Base-by-base conservation (phyloP, 495 filamentous ascomycete genomes). In the Penicillium silybi region DNA sequence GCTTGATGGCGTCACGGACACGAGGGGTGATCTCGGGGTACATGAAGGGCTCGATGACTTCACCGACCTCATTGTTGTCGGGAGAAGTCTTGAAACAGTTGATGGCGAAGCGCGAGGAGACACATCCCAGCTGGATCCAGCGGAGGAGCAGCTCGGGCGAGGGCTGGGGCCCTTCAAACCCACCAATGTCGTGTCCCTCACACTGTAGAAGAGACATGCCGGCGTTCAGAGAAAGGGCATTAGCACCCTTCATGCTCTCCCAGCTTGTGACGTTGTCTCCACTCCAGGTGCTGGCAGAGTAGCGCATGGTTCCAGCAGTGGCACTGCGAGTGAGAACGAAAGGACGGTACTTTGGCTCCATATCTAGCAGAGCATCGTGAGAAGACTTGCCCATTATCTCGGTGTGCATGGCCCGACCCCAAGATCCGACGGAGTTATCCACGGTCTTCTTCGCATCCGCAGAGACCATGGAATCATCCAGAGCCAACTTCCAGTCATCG, bases 41-140 rank as follows among this genome's bases (percentile, higher is more conserved):
- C 82, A 86, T 85, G 80, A 81, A 87, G 2, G 84, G 84, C 64
- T 86, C 84, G 49, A 87, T 88, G 10, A 88, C 83, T 5, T 86
- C 84, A 13, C 84, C 84, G 48, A 82, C 69, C 3, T 72, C 67
- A 58, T 77, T 86, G 57, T 86, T 77, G 9, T 78, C 67, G 2
- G 75, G 72, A 9, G 78, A 78, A 5, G 85, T 87, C 65, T 88
- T 88, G 77, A 84, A 88, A 64, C 84, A 87, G 67, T 88, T 88
- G 71, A 88, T 87, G 6, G 85, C 80, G 62, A 86, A 87, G 6
- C 83, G 83, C 4, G 82, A 74, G 15, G 83, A 85, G 69, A 86
- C 77, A 63, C 82, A 79, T 20, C 84, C 85, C 3, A 86, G 73
- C 58, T 88, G 85, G 44, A 86, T 72, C 85, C 85, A 88, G 27